Evolutionary conservation across 495 filamentous ascomycete genomes (phyloP).

Genomic region (Evernia prunastri): DNA sequence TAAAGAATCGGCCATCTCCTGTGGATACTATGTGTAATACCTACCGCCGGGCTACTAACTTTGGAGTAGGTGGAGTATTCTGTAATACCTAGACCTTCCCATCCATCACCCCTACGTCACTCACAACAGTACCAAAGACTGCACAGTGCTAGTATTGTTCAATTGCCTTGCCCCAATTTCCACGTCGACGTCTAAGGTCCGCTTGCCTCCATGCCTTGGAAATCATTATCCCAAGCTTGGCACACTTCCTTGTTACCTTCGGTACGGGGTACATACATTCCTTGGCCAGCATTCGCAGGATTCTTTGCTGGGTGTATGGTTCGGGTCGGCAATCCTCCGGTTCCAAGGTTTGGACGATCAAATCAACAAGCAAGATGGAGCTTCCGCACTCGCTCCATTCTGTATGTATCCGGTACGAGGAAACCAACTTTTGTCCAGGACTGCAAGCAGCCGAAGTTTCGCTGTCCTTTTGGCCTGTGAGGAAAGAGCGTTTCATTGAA

Average conservation of each 20-base stretch:
- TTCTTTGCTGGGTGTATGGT: not conserved
- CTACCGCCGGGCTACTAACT: not conserved
- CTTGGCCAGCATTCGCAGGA: not conserved
- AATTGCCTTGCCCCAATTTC: not conserved
- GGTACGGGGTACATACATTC: not conserved
- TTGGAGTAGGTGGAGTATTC: not conserved
- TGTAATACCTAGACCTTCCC: not conserved
- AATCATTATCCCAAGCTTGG: not conserved
- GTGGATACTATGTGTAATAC: not conserved
- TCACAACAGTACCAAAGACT: not conserved
- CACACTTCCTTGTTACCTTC: not conserved
- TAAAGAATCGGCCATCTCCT: not conserved
- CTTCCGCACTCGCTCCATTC: not conserved
- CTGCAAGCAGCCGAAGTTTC: not conserved
- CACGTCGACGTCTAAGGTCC: not conserved
- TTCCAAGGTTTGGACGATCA: not conserved
- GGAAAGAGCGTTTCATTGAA: not conserved
- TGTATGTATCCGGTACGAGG: not conserved
- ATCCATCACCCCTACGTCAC: not conserved
- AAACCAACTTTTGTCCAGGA: not conserved
- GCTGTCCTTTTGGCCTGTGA: not conserved
- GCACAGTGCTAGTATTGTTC: not conserved
- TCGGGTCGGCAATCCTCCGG: conserved; percentile 7
- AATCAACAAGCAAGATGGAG: not conserved
- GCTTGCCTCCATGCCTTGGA: too few relatives aligned